Evolutionary conservation across 148 eudicot species (phyloP).

Genomic region (Rhododendron williamsianum): DNA sequence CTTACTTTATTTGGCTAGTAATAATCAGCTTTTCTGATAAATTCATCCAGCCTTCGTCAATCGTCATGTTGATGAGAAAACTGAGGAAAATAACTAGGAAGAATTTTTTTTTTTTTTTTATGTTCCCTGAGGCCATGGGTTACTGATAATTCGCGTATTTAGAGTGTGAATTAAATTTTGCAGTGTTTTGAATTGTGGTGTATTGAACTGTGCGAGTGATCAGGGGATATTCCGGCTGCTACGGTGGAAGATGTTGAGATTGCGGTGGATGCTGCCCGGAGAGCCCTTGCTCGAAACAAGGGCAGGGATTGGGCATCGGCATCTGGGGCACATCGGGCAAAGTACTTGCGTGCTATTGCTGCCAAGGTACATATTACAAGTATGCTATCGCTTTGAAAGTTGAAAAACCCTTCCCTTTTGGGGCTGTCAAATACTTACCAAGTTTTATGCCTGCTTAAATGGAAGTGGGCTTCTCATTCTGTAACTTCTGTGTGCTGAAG

Average conservation of each 20-base stretch:
- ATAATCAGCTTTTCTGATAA: not conserved
- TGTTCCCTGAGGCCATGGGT: not conserved
- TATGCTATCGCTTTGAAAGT: not conserved
- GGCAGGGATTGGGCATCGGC: constrained; percentile 79
- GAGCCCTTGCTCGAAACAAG: constrained; percentile 52
- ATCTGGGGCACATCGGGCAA: constrained; percentile 87
- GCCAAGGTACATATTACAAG: constrained; percentile 43
- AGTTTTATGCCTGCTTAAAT: not conserved
- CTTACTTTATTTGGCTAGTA: not conserved
- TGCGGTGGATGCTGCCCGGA: constrained; percentile 84
- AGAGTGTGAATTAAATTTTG: not conserved
- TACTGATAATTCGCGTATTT: not conserved
- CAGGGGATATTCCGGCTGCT: constrained; percentile 94
- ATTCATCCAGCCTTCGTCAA: too few relatives aligned
- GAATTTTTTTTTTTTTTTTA: not conserved
- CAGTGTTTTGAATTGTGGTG: not conserved
- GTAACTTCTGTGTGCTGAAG: not conserved
- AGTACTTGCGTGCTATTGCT: constrained; percentile 92
- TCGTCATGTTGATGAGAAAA: not conserved
- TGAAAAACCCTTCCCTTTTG: not conserved
- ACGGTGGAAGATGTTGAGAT: constrained; percentile 88
- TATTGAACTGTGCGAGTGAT: constrained; percentile 5
- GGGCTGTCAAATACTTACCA: not conserved
- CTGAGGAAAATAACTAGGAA: not conserved
- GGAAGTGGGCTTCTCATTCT: not conserved